Percentiles rank a stretch among this genome's conserved stretches.
Conservation (phyloP, 768 basidiomycete species). For the Nidularia pulvinata region DNA sequence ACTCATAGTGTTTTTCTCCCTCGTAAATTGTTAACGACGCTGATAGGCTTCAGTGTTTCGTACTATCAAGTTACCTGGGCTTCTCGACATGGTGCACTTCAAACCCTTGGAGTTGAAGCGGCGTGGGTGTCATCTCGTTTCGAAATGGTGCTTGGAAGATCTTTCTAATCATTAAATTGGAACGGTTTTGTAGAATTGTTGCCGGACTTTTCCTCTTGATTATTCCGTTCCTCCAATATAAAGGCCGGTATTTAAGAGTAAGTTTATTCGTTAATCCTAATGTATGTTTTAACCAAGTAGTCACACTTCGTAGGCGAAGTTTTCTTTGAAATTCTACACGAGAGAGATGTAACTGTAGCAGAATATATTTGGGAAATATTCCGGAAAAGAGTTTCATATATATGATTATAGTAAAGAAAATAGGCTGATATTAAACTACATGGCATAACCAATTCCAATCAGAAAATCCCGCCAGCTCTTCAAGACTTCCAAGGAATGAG, state of each 20-base stretch:
- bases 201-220: conserved; percentile 5
- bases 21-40: too few species aligned
- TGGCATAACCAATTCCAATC: too few species aligned
- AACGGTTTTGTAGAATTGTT: background rate
- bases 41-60: conserved; percentile 46
- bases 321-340: too few species aligned
- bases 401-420: too few species aligned
- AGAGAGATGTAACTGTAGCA: too few species aligned
- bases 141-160: background rate
- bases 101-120: conserved; percentile 55
- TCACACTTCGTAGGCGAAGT: too few species aligned
- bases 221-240: conserved; percentile 1
- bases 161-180: background rate
- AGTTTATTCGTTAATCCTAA: background rate
- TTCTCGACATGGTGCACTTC: conserved; percentile 44
- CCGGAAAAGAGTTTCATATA: too few species aligned
- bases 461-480: too few species aligned
- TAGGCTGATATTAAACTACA: too few species aligned
- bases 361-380: too few species aligned
- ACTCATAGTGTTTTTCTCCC: background rate
- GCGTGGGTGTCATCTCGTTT: conserved; percentile 28
- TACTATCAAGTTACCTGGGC: conserved; percentile 64
- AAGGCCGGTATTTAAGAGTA: conserved; percentile 1
- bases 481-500: too few species aligned
- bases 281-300: too few species aligned